A percentile compares a stretch with the other conserved stretches of the same genome.
Evolutionary conservation across 2,329 filamentous ascomycete genomes (phyloP).

Genomic region (Westerdykella sp.): DNA sequence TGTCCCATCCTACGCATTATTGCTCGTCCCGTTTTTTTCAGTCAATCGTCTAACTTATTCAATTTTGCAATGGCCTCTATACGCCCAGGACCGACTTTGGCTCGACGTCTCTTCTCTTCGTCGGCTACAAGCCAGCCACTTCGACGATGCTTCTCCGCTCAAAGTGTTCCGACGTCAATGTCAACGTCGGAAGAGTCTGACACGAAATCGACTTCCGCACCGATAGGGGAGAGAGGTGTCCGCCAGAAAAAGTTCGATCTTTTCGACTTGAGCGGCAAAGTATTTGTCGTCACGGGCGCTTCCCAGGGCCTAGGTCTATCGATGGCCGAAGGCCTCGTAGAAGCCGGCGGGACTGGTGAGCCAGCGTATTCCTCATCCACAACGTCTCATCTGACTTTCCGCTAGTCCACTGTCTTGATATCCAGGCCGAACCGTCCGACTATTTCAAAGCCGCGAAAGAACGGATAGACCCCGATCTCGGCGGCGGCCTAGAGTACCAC

Average conservation of each 20-base stretch:
- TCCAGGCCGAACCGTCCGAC: slow-evolving; percentile 48
- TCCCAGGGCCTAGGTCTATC: slow-evolving; percentile 64
- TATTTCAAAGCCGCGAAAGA: slow-evolving; percentile 59
- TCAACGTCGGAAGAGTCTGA: too few species aligned
- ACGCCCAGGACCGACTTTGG: too few species aligned
- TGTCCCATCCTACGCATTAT: too few species aligned
- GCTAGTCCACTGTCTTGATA: slow-evolving; percentile 59
- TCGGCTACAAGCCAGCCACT: too few species aligned
- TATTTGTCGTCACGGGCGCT: slow-evolving; percentile 52
- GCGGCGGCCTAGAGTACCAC: slow-evolving; percentile 63
- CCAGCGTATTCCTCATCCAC: slow-evolving; percentile 2
- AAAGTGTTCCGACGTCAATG: too few species aligned
- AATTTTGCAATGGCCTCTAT: too few species aligned
- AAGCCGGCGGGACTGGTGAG: slow-evolving; percentile 62
- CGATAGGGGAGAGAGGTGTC: slow-evolving; percentile 15
- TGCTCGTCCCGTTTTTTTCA: too few species aligned
- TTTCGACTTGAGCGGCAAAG: slow-evolving; percentile 27
- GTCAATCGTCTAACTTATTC: too few species aligned
- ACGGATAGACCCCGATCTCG: slow-evolving; percentile 54
- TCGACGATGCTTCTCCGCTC: too few species aligned
- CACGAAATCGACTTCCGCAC: slow-evolving; percentile 1
- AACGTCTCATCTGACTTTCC: neutral
- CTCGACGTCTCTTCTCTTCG: too few species aligned
- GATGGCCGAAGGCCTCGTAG: slow-evolving; percentile 64
- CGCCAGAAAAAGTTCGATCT: slow-evolving; percentile 16